These are phyloP conservation scores for Fraxinus ornus DNA, from an alignment of 305 asterid genomes.

Conservation along the genomic window DNA sequence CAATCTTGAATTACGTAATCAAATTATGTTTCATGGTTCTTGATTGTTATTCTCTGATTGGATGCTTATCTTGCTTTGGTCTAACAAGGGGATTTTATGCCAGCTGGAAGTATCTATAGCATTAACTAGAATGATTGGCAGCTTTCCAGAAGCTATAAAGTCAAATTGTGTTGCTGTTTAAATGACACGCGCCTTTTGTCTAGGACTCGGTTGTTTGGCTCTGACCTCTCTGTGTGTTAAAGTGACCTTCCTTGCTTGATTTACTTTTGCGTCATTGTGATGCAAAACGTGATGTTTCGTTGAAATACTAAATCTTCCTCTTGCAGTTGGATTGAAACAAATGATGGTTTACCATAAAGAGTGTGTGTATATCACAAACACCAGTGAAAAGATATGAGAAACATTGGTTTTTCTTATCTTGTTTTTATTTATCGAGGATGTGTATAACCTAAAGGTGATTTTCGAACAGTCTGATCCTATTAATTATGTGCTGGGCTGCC, in stretches of 20 bases:
- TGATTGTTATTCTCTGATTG: neutral
- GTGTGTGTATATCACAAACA: neutral
- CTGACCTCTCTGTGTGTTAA: neutral
- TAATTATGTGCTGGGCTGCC: neutral
- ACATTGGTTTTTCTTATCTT: neutral
- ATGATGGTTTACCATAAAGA: neutral
- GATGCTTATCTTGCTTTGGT: constrained; percentile 16
- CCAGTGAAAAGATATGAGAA: neutral
- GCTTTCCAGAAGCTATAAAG: constrained; percentile 13
- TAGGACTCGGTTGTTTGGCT: constrained; percentile 9
- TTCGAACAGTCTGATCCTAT: neutral
- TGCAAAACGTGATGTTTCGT: neutral
- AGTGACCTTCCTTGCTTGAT: constrained; percentile 11
- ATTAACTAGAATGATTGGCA: constrained; percentile 18
- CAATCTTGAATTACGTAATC: constrained; percentile 7
- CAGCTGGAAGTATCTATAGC: constrained; percentile 11
- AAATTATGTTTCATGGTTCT: constrained; percentile 9
- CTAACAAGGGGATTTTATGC: constrained; percentile 4
- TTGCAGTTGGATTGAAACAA: neutral
- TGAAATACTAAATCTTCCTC: neutral
- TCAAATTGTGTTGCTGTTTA: neutral
- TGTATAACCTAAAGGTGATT: neutral
- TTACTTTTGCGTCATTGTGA: constrained; percentile 5
- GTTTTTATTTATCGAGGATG: neutral
- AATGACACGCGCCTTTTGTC: neutral